Evolutionary conservation across 83 land plant species (phyloP).

Genomic region (Isoetes engelmannii): DNA sequence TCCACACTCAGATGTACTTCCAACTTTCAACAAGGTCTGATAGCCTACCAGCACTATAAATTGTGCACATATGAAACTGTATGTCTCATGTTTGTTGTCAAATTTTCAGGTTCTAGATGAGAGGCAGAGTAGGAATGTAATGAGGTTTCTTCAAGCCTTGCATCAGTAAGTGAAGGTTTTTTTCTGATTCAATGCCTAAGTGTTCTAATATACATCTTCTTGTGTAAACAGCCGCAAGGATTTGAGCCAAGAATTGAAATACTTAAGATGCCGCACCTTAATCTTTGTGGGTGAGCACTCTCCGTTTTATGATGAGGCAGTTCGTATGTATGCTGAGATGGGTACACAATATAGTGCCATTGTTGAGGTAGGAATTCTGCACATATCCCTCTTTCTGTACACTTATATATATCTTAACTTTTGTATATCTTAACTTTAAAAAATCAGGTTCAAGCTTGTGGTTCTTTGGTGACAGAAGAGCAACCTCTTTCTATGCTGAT

Average conservation of each 20-base stretch:
- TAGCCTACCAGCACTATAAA: too few relatives aligned
- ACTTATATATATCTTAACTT: neutral
- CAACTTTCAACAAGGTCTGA: too few relatives aligned
- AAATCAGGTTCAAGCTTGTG: slow-evolving; percentile 73
- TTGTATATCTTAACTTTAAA: neutral
- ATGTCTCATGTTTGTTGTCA: slow-evolving; percentile 5
- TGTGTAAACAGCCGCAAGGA: slow-evolving; percentile 84
- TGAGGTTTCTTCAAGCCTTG: slow-evolving; percentile 70
- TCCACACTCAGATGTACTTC: too few relatives aligned
- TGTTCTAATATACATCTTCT: too few relatives aligned
- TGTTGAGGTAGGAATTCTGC: slow-evolving; percentile 53
- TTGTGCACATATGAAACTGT: too few relatives aligned
- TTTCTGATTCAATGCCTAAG: too few relatives aligned
- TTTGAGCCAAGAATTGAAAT: slow-evolving; percentile 56
- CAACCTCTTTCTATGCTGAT: slow-evolving; percentile 83
- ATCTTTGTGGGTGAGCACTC: slow-evolving; percentile 84
- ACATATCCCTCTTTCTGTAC: neutral
- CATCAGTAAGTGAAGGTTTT: slow-evolving; percentile 24
- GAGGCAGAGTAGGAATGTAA: slow-evolving; percentile 63
- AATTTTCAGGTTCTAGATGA: slow-evolving; percentile 58
- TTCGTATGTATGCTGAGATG: slow-evolving; percentile 55
- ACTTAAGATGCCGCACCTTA: slow-evolving; percentile 62
- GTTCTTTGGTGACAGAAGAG: slow-evolving; percentile 83
- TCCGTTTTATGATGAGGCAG: slow-evolving; percentile 69
- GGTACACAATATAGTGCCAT: slow-evolving; percentile 52